Evolutionary conservation across 169 alveolate genomes (phyloP), one percentile per base, ranked within the genome.

Genomic region (Perkinsus marinus): DNA sequence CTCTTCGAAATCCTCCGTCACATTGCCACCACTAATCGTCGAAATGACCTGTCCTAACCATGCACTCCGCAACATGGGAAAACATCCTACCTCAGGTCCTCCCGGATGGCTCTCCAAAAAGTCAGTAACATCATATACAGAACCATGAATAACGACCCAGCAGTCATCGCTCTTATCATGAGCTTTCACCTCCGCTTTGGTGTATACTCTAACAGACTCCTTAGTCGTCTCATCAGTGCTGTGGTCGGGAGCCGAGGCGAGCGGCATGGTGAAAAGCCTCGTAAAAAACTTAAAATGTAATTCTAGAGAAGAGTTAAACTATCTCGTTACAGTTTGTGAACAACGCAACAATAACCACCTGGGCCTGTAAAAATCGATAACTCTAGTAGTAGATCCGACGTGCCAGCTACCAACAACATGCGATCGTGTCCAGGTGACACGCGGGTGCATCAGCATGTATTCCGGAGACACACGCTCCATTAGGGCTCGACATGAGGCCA

Each of bases 71-170:
- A 57, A 16, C 34, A 13, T 41, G 10, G 46, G 22, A 57, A 57
- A 7, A 57, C 22, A 57, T 16, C 34, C 34, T 16, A 94, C 93
- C 41, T 94, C 94, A 68, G 90, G 90, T 16, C 97, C 97, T 36
- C 97, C 97, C 38, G 97, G 97, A 91, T 96, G 97, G 68, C 89
- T 89, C 47, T 92, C 68, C 38, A 95, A 68, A 91, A 93, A 96
- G 37, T 92, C 92, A 2, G 97, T 93, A 16, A 96, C 93, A 92
- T 96, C 96, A 43, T 95, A 96, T 26, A 96, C 95, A 39, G 94
- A 94, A 34, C 94, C 95, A 68, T 95, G 92, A 41, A 96, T 91
- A 22, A 91, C 95, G 30, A 95, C 92, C 97, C 97, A 96, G 57
- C 95, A 93, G 92, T 94, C 92, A 39, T 91, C 89, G 34, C 91